Conservation (phyloP, 768 basidiomycete genomes). For the Termitomyces sp. region DNA sequence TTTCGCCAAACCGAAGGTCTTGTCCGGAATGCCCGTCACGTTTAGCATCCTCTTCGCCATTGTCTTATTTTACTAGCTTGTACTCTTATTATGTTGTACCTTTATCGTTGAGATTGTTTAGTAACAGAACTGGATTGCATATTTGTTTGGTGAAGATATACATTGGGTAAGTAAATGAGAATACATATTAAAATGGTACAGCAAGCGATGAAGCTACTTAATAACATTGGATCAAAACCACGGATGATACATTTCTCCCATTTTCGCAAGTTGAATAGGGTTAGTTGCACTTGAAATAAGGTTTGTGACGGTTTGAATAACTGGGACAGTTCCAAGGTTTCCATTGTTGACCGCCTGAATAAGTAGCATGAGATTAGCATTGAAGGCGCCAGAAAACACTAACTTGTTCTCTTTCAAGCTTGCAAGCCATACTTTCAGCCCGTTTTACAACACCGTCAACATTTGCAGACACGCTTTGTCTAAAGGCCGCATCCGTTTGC, state of each 20-base stretch:
- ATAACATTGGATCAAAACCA: constrained; percentile 57
- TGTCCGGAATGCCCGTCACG: constrained; percentile 37
- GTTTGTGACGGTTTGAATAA: constrained; percentile 77
- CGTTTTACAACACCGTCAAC: constrained; percentile 71
- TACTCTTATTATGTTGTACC: neutral
- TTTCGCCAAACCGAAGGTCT: constrained; percentile 78
- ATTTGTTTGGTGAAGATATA: neutral
- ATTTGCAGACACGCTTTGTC: constrained; percentile 46
- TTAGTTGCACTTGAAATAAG: constrained; percentile 85
- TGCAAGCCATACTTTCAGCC: constrained; percentile 82
- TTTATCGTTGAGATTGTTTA: neutral
- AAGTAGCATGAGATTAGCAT: constrained; percentile 18
- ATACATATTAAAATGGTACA: constrained; percentile 9
- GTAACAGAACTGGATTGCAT: neutral
- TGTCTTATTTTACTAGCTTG: neutral
- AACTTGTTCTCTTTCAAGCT: constrained; percentile 80
- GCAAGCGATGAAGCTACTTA: neutral
- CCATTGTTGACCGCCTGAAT: constrained; percentile 28
- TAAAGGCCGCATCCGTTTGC: constrained; percentile 54
- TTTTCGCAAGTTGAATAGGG: constrained; percentile 76
- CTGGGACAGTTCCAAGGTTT: constrained; percentile 39
- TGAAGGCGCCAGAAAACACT: constrained; percentile 5
- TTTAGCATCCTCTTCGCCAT: constrained; percentile 7
- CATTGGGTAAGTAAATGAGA: neutral
- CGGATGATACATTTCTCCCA: constrained; percentile 80